Conservation (phyloP, 371 early-diverging fungal genomes). For the Mucor saturninus region DNA sequence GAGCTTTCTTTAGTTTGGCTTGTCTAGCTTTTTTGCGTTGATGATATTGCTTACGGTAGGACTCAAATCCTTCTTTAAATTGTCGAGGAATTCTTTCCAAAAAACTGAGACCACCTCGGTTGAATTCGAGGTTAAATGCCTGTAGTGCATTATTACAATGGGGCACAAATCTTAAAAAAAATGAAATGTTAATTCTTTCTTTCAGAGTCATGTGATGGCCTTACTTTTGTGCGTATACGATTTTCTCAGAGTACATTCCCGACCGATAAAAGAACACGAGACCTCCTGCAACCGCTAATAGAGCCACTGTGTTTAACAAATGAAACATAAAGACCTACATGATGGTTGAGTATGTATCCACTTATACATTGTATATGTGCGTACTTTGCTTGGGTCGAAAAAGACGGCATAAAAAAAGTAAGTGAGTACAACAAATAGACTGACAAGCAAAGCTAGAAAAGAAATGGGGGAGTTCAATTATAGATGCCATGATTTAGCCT, state of each 20-base stretch:
- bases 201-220: conserved; percentile 7
- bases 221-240: conserved; percentile 69
- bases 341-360: too few species aligned
- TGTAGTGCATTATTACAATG: conserved; percentile 71
- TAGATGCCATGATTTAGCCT: background rate
- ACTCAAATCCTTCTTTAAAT: conserved; percentile 70
- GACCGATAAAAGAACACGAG: conserved; percentile 61
- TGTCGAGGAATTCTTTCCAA: conserved; percentile 61
- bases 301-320: conserved; percentile 40
- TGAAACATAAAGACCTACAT: conserved; percentile 39
- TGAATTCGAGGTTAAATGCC: conserved; percentile 73
- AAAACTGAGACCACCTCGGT: conserved; percentile 61
- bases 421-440: conserved; percentile 34
- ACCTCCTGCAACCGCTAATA: conserved; percentile 43
- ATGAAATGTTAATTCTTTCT: background rate
- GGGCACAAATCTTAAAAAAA: conserved; percentile 59
- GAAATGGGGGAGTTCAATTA: background rate
- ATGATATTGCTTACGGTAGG: conserved; percentile 63
- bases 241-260: conserved; percentile 69
- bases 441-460: conserved; percentile 36
- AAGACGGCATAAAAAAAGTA: conserved; percentile 61
- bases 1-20: conserved; percentile 41
- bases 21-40: conserved; percentile 56
- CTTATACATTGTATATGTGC: background rate
- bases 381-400: conserved; percentile 55